Evolutionary conservation across 1,284 basidiomycete genomes (phyloP).

Genomic region (Sporisorium exsertum): DNA sequence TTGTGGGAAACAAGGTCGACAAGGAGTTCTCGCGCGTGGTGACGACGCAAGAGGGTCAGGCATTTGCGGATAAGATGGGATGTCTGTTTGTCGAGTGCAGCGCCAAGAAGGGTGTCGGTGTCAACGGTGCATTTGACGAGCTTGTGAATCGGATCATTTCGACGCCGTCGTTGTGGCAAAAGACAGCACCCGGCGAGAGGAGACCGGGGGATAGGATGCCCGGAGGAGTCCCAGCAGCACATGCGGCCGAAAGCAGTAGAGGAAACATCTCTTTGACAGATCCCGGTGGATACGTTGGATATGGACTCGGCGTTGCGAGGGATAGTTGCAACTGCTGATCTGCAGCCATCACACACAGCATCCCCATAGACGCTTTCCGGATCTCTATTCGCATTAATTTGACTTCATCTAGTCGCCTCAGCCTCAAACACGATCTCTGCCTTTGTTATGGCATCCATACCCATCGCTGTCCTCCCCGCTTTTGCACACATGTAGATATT

Average conservation of each 20-base stretch:
- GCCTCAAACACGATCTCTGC: not conserved
- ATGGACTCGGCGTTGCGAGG: slow-evolving; percentile 47
- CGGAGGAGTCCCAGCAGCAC: slow-evolving; percentile 61
- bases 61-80: slow-evolving; percentile 83
- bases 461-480: not conserved
- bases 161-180: slow-evolving; percentile 63
- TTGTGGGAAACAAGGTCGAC: slow-evolving; percentile 94
- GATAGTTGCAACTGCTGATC: slow-evolving; percentile 59
- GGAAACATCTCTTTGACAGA: slow-evolving; percentile 57
- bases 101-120: slow-evolving; percentile 64
- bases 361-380: not conserved
- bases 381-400: not conserved
- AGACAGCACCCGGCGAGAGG: slow-evolving; percentile 53
- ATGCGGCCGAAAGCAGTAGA: slow-evolving; percentile 53
- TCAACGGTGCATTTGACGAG: slow-evolving; percentile 66
- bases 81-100: slow-evolving; percentile 85
- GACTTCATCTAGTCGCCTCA: not conserved
- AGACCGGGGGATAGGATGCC: slow-evolving; percentile 68
- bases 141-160: slow-evolving; percentile 66
- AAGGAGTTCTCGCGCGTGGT: slow-evolving; percentile 90
- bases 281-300: slow-evolving; percentile 42
- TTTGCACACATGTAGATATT: not conserved
- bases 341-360: not conserved
- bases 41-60: slow-evolving; percentile 79
- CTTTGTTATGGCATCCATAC: not conserved